Evolutionary conservation across 176 grass and related monocot genomes (phyloP), one percentile per base, ranked within the genome.

Genomic region (Luzula sylvatica): DNA sequence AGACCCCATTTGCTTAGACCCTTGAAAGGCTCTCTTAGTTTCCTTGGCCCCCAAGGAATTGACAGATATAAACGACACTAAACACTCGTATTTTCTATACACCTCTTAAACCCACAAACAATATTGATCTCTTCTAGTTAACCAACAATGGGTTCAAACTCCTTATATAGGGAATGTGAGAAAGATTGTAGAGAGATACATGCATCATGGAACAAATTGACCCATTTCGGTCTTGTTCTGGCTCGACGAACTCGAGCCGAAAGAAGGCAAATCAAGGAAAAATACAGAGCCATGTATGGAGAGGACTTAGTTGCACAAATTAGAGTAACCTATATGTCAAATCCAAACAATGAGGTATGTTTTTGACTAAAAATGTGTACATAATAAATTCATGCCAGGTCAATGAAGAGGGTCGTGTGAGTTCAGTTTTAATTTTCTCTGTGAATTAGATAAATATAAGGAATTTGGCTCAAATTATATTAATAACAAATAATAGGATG

Each of bases 181-280:
- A 72, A 30, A 20, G 80, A 47, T 22, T 90, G 92, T 63, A 58
- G 48, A 74, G 81, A 86, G 72, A 96, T 96, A 42, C 80, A 82
- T 15, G 64, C 32, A 2, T 65, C 68, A 22, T 49, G 74, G 74
- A 50, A 72, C 52, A 65, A 82, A 63, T 62, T 80, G 23, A 65
- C 55, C 27, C 40, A 62, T 7, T 23, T 96, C 20, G 75, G 65
- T 39, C 55, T 54, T 7, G 53, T 77, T 58, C 59, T 96, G 71
- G 85, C 85, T 30, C 58, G 3, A 4, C 54, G 65, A 64, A 80
- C 54, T 25, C 23, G 65, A 8, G 38, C 68, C 6, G 85, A 96
- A 58, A 82, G 78, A 68, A 56, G 75, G 11, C 81, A 71, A 46
- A 82, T 96, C 50, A 82, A 67, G 78, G 78, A 53, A 22, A 47